Base-by-base conservation (phyloP, 345 rosid species). In the Eucalyptus cloeziana region DNA sequence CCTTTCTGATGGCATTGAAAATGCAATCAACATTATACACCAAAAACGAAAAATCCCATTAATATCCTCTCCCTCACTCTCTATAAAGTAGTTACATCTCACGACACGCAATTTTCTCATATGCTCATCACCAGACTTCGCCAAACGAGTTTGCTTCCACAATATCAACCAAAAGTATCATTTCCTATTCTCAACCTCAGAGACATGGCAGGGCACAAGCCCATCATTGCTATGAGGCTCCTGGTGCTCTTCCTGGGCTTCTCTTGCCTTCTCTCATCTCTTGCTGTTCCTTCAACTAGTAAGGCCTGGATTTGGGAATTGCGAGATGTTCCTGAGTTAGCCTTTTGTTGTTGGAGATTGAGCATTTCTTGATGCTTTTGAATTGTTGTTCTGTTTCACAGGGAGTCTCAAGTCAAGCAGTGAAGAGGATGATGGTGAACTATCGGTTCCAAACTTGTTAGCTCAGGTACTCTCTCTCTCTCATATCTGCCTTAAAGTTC, bases 321-420 rank as follows among this genome's bases (percentile, higher is more conserved):
- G 54, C 47, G 33, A 85, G 25, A 13, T 58, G 80, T 37, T 54
- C 69, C 87, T 83, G 40, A 67, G 79, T 62, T 86, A 24, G 37
- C 33, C 21, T 37, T 76, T 88, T 30, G 69, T 27, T n/a, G 54
- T 69, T 49, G 60, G 45, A 33, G 45, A 49, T 76, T 43, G 33
- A 25, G 43, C 81, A 31, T 45, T 54, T 52, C 47, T 86, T 33
- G 25, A 80, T 90, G 64, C 10, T 89, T 89, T 62, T 8, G 40
- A 62, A 40, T 40, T 76, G 45, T 37, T 76, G 15, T 37, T 40
- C 47, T 76, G 47, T 76, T 40, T 76, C 13, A 30, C 80, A 94
- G 96, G 94, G 92, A 92, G 87, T 90, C 92, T 90, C 86, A 89
- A 87, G 91, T 90, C 93, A 87, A 89, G 54, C 79, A 88, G 81